Evolutionary conservation across 116 monocot species (phyloP), one percentile per base, ranked within the genome.

Genomic region (Trichopus zeylanicus): DNA sequence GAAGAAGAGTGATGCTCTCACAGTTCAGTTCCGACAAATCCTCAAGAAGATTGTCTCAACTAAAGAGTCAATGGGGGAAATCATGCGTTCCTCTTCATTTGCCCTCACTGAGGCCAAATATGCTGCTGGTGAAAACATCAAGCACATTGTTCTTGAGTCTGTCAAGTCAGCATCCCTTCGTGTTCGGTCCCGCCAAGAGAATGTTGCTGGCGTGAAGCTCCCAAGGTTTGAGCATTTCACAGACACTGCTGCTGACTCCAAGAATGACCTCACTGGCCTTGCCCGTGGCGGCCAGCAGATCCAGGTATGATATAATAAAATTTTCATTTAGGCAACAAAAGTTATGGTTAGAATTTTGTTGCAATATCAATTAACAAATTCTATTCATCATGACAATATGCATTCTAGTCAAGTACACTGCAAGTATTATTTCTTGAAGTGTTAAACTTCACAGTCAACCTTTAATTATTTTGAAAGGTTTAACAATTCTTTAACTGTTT

Each of bases 101-200:
- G 80, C 95, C 51, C 83, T 95, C 70, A 76, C 95, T 23, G 86
- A 95, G 69, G 95, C 95, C 62, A 95, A 95, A 72, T 95, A 90
- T 49, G 84, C 83, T 26, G 90, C 90, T 0, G 95, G 95, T 2
- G 95, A 95, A 35, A 75, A 73, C 69, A 72, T 95, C 70, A 78
- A 76, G 48, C 80, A 90, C 59, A 60, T 76, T 29, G 84, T 95
- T 48, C 80, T 80, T 63, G 72, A 90, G 28, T 81, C 83, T 15
- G 86, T 90, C 46, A 67, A 72, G 19, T 57, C 86, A 7, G 90
- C 87, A 15, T 83, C 95, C 46, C 9, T 90, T 48, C 78, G 87
- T 29, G 90, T 90, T 47, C 82, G 89, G 18, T 84, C 89, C 21
- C 77, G 79, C 48, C 86, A 86, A 77, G 95, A 95, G n/a, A 95